A percentile compares a stretch with the other conserved stretches of the same genome.
Evolutionary conservation across 768 basidiomycete genomes (phyloP).

Genomic region (Pisolithus sp.): DNA sequence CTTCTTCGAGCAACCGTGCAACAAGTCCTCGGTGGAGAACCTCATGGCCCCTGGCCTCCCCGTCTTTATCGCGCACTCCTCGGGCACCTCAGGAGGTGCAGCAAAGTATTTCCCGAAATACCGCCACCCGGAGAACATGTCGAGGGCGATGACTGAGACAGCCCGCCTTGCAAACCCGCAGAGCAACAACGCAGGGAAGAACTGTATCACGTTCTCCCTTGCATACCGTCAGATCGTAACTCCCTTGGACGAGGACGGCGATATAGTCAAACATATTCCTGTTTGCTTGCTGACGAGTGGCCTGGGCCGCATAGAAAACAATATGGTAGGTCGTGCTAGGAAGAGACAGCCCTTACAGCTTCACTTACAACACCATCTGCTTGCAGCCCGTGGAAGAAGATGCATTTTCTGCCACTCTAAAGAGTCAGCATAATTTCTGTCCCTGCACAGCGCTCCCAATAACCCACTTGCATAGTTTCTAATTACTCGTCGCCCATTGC

Average conservation of each 20-base stretch:
- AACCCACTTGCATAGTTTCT: slow-evolving; percentile 4
- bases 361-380: not conserved
- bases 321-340: slow-evolving; percentile 6
- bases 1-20: slow-evolving; percentile 16
- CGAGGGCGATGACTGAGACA: slow-evolving; percentile 3
- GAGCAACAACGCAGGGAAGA: slow-evolving; percentile 9
- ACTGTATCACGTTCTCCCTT: slow-evolving; percentile 18
- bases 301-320: slow-evolving; percentile 14
- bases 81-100: slow-evolving; percentile 12
- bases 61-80: slow-evolving; percentile 17
- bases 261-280: slow-evolving; percentile 8
- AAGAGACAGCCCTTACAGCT: not conserved
- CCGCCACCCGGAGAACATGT: slow-evolving; percentile 18
- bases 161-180: slow-evolving; percentile 9
- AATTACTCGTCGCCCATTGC: slow-evolving; percentile 11
- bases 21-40: slow-evolving; percentile 11
- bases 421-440: slow-evolving; percentile 2
- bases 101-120: slow-evolving; percentile 16
- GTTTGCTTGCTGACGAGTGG: slow-evolving; percentile 19
- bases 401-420: not conserved
- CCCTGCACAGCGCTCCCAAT: no score
- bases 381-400: slow-evolving; percentile 12
- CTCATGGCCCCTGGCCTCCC: slow-evolving; percentile 18
- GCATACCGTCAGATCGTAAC: slow-evolving; percentile 9
- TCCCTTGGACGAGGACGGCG: slow-evolving; percentile 3